A percentile compares a stretch with the other conserved stretches of the same genome.
Evolutionary conservation across 768 basidiomycete genomes (phyloP).

Genomic region (Trametes villosa): DNA sequence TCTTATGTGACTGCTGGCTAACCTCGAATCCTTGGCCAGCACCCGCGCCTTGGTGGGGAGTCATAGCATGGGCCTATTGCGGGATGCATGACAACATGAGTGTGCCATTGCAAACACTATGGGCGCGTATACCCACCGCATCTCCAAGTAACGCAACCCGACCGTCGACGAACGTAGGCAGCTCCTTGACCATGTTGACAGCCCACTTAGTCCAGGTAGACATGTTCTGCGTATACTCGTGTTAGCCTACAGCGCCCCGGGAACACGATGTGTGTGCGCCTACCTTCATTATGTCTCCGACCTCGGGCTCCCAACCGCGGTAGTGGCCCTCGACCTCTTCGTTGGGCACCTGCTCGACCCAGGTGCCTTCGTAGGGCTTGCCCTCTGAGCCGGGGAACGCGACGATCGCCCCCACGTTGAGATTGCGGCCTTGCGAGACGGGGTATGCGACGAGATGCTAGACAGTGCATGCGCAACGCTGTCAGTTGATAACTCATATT

Average conservation of each 20-base stretch:
- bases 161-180: constrained; percentile 32
- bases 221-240: neutral
- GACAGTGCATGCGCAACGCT: neutral
- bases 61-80: constrained; percentile 20
- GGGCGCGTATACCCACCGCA: constrained; percentile 35
- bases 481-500: constrained; percentile 6
- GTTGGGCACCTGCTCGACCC: constrained; percentile 15
- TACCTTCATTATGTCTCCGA: constrained; percentile 28
- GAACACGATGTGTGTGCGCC: too few species aligned
- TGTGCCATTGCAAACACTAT: constrained; percentile 15
- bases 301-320: constrained; percentile 29
- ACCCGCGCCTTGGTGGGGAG: constrained; percentile 10
- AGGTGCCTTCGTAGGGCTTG: constrained; percentile 26
- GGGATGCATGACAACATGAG: neutral
- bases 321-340: constrained; percentile 26
- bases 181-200: constrained; percentile 22
- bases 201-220: constrained; percentile 25
- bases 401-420: constrained; percentile 32
- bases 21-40: constrained; percentile 20
- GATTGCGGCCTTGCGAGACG: constrained; percentile 25
- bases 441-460: constrained; percentile 44
- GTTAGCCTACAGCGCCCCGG: too few species aligned
- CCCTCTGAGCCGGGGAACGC: constrained; percentile 25
- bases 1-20: neutral
- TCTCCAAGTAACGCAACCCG: constrained; percentile 35